Base-by-base conservation (phyloP, 75 land plant species). In the Pinus taeda region DNA sequence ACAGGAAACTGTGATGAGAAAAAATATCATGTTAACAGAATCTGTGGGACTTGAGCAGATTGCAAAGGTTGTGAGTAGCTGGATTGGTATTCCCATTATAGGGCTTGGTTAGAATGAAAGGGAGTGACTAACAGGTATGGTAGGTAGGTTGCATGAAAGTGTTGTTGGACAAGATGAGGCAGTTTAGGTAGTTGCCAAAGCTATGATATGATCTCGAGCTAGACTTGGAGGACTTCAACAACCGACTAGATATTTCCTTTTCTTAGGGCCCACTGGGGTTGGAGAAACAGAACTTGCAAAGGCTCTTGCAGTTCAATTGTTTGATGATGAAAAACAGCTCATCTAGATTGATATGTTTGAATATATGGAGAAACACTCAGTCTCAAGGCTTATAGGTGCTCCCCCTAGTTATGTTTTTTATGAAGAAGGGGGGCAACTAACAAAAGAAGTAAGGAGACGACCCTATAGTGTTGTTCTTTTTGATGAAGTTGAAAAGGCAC, bases 401-500 rank as follows among this genome's bases (percentile, higher is more conserved):
- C 95, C 95, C 6, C 99, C 98, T 85, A 95, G 96, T 56, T 95
- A 96, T 79, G 98, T 97, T 57, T 98, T 98, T 57, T 92, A 97
- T 72, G 94, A 97, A 11, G 99, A 97, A 85, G 95, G 93, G 29
- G 95, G 95, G 7, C 99, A 97, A 57, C 86, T 97, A 11, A 97
- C 99, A 2, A 98, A 97, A 78, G 95, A 95, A 9, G 98, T 97
- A 1, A 82, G 99, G 75, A 81, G 98, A 57, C 76, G 99, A 37
- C 99, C 99, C 60, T 97, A 95, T 76, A 97, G 98, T 81, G 93
- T 97, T 21, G 81, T 97, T 0, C 70, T 97, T 58, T 95, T 95
- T 82, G 98, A 97, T 82, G 99, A 97, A 72, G 94, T 97, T 29
- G 99, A 97, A 83, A 97, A 97, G 71, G 99, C 98, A 15, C 98